Percentiles rank a stretch among this genome's conserved stretches.
Evolutionary conservation across 1,139 yeast genomes (phyloP).

Genomic region (Debaryomyces sp.): DNA sequence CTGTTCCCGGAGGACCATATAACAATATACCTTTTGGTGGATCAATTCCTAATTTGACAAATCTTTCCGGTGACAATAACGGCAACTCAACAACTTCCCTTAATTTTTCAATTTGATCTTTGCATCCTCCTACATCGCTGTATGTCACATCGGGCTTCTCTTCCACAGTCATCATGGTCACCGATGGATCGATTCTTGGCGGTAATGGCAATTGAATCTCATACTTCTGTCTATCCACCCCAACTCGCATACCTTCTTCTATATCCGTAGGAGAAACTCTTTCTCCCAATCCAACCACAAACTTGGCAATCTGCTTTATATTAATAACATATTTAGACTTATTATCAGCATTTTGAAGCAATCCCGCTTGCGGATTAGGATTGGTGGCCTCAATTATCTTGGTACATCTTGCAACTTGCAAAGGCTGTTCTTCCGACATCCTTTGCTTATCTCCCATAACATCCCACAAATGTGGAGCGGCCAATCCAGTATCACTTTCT

Average conservation of each 20-base stretch:
- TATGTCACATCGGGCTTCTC: slow-evolving; percentile 94
- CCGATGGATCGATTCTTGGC: slow-evolving; percentile 95
- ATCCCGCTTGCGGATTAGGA: slow-evolving; percentile 39
- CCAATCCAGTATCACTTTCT: slow-evolving; percentile 94
- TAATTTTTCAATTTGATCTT: slow-evolving; percentile 95
- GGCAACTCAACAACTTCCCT: slow-evolving; percentile 98
- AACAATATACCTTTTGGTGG: slow-evolving; percentile 97
- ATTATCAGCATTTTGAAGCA: slow-evolving; percentile 66
- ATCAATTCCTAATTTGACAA: slow-evolving; percentile 94
- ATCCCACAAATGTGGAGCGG: slow-evolving; percentile 97
- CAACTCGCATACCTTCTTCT: slow-evolving; percentile 99
- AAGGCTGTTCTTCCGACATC: slow-evolving; percentile 90
- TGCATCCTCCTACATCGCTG: slow-evolving; percentile 96
- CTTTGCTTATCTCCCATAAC: slow-evolving; percentile 94
- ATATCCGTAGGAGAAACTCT: slow-evolving; percentile 97
- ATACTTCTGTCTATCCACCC: slow-evolving; percentile 96
- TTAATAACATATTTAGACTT: slow-evolving; percentile 93
- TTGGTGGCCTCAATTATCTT: slow-evolving; percentile 77
- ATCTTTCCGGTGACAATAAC: slow-evolving; percentile 89
- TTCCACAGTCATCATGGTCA: slow-evolving; percentile 99
- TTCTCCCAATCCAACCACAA: slow-evolving; percentile 95
- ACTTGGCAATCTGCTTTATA: slow-evolving; percentile 96
- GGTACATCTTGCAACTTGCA: slow-evolving; percentile 98
- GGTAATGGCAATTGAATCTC: slow-evolving; percentile 97
- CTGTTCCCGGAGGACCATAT: slow-evolving; percentile 99